Percentiles rank a stretch among this genome's conserved stretches.
Conservation (phyloP, 2,329 filamentous ascomycete genomes). For the Coleophoma cylindrospora region DNA sequence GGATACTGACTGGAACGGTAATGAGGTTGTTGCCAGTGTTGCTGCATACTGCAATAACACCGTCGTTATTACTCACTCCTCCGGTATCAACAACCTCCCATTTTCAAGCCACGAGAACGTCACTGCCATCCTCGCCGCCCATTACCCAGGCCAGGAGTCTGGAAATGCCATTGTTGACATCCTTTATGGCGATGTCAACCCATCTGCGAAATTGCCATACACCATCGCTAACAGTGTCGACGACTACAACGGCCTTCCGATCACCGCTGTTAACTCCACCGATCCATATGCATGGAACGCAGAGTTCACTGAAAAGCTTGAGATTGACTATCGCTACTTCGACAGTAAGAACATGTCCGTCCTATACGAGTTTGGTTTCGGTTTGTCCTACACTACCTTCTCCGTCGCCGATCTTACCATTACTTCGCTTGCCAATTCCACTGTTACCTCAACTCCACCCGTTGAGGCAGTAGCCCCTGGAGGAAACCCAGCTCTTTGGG, state of each 20-base stretch:
- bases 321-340: slow-evolving; percentile 49
- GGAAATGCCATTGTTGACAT: slow-evolving; percentile 75
- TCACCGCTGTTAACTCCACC: slow-evolving; percentile 20
- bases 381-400: slow-evolving; percentile 51
- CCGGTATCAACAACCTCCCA: slow-evolving; percentile 53
- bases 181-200: slow-evolving; percentile 70
- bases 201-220: slow-evolving; percentile 76
- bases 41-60: slow-evolving; percentile 53
- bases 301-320: slow-evolving; percentile 41
- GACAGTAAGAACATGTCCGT: slow-evolving; percentile 32
- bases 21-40: slow-evolving; percentile 22
- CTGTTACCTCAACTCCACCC: slow-evolving; percentile 1
- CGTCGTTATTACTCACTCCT: slow-evolving; percentile 60
- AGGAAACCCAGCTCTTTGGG: slow-evolving; percentile 14
- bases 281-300: slow-evolving; percentile 41
- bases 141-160: slow-evolving; percentile 79
- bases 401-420: slow-evolving; percentile 52
- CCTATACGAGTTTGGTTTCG: slow-evolving; percentile 37
- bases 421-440: background rate
- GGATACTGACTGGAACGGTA: background rate
- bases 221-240: slow-evolving; percentile 59
- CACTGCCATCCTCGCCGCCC: slow-evolving; percentile 72
- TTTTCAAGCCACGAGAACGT: slow-evolving; percentile 72
- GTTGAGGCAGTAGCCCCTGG: slow-evolving; percentile 5
- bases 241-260: slow-evolving; percentile 46